Percentiles rank a stretch among this genome's conserved stretches.
phyloP scores from a whole-genome alignment of 495 filamentous ascomycete genomes.

The Penicillium chermesinum region DNA sequence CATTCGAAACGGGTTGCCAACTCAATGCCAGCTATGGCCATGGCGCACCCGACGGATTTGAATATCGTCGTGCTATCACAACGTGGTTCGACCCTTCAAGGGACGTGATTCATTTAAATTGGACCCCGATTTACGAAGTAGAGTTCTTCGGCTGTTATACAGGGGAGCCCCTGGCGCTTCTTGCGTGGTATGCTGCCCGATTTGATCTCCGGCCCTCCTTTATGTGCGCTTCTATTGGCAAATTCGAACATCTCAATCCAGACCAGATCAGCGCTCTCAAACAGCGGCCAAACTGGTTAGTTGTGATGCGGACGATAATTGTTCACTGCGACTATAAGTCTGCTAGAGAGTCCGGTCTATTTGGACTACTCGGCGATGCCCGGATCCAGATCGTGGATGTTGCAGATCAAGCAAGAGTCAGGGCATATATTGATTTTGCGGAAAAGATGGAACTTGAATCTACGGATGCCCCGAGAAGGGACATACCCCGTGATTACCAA shows the following conservation, averaged over 20 bases:
- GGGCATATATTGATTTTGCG: not conserved
- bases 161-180: not conserved
- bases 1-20: not conserved
- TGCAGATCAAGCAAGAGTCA: conserved; percentile 1
- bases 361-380: not conserved
- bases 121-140: not conserved
- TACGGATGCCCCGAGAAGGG: not conserved
- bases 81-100: not conserved
- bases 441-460: not conserved
- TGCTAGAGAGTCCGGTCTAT: not conserved
- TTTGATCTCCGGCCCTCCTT: not conserved
- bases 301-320: not conserved
- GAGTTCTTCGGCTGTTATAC: no score
- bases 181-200: not conserved
- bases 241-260: not conserved
- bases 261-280: not conserved
- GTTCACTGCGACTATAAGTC: not conserved
- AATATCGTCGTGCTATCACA: not conserved
- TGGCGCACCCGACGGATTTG: not conserved
- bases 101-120: not conserved
- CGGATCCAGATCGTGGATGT: not conserved
- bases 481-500: not conserved
- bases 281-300: not conserved
- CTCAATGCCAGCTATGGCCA: not conserved
- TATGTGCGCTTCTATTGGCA: not conserved